These are phyloP conservation scores for Aegilops longissima DNA, from an alignment of 176 grass and related monocot species.

Conservation along the genomic window DNA sequence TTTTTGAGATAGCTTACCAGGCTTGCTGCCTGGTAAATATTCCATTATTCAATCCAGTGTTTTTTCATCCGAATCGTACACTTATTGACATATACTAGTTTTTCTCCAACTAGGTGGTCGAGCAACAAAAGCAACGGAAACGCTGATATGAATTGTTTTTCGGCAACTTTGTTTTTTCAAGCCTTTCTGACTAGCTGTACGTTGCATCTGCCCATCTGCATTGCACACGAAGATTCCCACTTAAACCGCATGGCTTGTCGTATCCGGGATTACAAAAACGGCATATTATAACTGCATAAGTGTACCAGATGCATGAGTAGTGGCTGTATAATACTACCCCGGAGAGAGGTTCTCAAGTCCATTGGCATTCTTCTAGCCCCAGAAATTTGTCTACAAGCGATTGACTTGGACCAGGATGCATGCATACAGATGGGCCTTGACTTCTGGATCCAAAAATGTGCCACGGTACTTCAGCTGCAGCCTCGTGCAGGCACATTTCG, in stretches of 20 bases:
- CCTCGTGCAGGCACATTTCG: not conserved
- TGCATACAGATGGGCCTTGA: not conserved
- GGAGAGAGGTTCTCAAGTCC: not conserved
- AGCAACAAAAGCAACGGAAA: not conserved
- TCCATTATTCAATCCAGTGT: too few species aligned
- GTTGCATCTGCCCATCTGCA: not conserved
- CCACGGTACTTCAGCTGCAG: not conserved
- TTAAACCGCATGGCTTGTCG: slow-evolving; percentile 7
- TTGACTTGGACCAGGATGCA: slow-evolving; percentile 11
- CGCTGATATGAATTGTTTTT: not conserved
- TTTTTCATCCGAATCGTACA: too few species aligned
- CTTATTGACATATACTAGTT: too few species aligned
- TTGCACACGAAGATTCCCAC: not conserved
- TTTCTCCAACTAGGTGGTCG: not conserved
- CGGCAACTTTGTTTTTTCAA: not conserved
- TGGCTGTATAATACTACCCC: not conserved
- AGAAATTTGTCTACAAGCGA: not conserved
- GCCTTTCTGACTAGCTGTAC: not conserved
- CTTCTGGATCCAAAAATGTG: not conserved
- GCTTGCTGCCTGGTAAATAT: too few species aligned
- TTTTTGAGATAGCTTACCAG: too few species aligned
- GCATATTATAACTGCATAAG: not conserved
- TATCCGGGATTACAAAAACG: not conserved
- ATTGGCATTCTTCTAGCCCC: not conserved
- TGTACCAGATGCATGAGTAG: not conserved